phyloP scores from a whole-genome alignment of 805 yeast genomes.

The Kodamaea sagamina region DNA sequence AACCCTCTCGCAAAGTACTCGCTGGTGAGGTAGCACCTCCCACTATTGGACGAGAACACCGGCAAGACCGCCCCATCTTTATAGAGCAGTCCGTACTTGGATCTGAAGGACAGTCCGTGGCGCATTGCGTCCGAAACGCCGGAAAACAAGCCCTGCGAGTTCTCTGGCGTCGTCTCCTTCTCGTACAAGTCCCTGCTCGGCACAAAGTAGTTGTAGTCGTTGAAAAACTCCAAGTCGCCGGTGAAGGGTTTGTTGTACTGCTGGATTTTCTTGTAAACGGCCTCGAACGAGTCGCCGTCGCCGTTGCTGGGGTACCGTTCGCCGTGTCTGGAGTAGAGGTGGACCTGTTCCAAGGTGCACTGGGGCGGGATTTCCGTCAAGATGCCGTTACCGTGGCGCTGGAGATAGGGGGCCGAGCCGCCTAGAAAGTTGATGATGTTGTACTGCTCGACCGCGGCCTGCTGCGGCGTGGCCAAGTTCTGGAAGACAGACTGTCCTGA shows the following conservation, averaged over 20 bases:
- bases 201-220: conserved; percentile 55
- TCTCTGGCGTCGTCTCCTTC: conserved; percentile 51
- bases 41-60: conserved; percentile 56
- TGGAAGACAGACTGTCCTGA: conserved; percentile 23
- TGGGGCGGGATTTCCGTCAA: conserved; percentile 33
- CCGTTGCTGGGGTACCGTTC: conserved; percentile 58
- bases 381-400: conserved; percentile 28
- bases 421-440: conserved; percentile 27
- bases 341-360: conserved; percentile 66
- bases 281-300: conserved; percentile 30
- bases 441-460: conserved; percentile 28
- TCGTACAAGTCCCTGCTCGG: conserved; percentile 41
- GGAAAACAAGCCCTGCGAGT: conserved; percentile 46
- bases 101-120: conserved; percentile 52
- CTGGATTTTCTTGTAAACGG: conserved; percentile 28
- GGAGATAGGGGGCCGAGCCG: conserved; percentile 30
- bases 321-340: conserved; percentile 74
- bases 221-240: conserved; percentile 56
- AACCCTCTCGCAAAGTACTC: conserved; percentile 61
- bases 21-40: conserved; percentile 58
- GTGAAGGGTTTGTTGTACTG: conserved; percentile 30
- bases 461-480: conserved; percentile 29
- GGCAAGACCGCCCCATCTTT: conserved; percentile 38
- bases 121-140: conserved; percentile 52
- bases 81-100: conserved; percentile 51